A percentile compares a stretch with the other conserved stretches of the same genome.
Conservation (phyloP, 768 basidiomycete species). For the Termitomyces sp. region DNA sequence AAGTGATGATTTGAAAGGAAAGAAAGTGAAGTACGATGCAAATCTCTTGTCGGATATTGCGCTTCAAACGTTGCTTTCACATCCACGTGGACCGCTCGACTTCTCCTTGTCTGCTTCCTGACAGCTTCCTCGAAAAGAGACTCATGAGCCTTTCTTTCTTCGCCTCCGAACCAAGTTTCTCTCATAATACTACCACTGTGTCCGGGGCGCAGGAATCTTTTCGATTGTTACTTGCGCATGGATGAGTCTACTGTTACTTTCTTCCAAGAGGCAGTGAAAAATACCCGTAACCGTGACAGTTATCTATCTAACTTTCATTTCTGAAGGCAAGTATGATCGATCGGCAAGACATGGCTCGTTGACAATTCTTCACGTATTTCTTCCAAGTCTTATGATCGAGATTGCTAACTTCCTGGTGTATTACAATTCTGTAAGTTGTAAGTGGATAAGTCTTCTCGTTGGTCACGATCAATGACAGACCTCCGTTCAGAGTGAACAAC, state of each 20-base stretch:
- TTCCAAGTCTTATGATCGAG: background rate
- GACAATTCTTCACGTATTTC: background rate
- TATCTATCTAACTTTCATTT: background rate
- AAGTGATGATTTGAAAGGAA: too few relatives aligned
- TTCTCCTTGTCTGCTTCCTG: too few relatives aligned
- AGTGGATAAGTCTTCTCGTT: too few relatives aligned
- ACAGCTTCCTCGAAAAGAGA: too few relatives aligned
- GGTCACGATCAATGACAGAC: too few relatives aligned
- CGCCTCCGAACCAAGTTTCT: background rate
- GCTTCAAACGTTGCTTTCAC: background rate
- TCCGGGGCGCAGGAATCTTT: background rate
- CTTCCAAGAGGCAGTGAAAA: background rate
- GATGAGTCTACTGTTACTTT: background rate
- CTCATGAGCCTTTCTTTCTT: background rate
- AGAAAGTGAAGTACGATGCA: too few relatives aligned
- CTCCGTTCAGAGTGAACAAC: too few relatives aligned
- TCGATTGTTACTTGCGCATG: background rate
- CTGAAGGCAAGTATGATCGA: background rate
- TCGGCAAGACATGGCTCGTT: background rate
- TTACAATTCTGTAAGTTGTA: too few relatives aligned
- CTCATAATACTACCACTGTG: background rate
- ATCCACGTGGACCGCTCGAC: background rate
- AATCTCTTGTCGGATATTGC: background rate
- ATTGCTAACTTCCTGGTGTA: background rate
- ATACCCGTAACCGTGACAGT: background rate